Percentiles rank a stretch among this genome's conserved stretches.
Evolutionary conservation across 352 stramenopile species (phyloP).

Genomic region (Phytophthora megakarya): DNA sequence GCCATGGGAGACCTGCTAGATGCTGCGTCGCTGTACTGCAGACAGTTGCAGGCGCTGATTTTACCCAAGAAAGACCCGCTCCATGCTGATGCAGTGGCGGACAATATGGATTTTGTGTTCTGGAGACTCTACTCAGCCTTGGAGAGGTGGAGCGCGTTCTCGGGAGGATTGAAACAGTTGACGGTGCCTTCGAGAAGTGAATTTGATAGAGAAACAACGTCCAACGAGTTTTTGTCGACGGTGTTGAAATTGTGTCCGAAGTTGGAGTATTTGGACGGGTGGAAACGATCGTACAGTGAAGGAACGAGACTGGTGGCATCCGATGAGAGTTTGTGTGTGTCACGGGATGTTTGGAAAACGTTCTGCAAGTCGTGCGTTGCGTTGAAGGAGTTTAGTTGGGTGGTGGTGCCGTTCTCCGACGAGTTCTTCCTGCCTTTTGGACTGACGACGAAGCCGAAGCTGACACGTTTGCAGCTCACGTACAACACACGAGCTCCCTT

Average conservation of each 20-base stretch:
- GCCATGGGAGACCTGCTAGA: conserved; percentile 46
- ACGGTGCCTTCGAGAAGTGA: conserved; percentile 40
- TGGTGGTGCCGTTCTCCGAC: conserved; percentile 68
- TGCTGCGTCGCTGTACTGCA: conserved; percentile 35
- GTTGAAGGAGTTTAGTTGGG: conserved; percentile 70
- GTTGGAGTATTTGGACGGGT: conserved; percentile 70
- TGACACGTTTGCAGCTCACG: conserved; percentile 52
- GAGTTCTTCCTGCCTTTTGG: conserved; percentile 69
- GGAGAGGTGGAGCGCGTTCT: conserved; percentile 34
- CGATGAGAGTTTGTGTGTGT: conserved; percentile 43
- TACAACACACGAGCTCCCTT: conserved; percentile 59
- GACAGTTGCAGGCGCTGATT: conserved; percentile 42
- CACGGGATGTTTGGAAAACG: conserved; percentile 40
- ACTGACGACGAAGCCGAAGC: conserved; percentile 35
- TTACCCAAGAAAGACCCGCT: conserved; percentile 39
- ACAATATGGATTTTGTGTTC: conserved; percentile 50
- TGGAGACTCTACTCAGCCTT: conserved; percentile 38
- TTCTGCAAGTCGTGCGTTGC: conserved; percentile 49
- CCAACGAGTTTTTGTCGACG: conserved; percentile 38
- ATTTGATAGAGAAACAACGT: conserved; percentile 40
- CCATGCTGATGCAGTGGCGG: conserved; percentile 39
- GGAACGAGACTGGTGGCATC: conserved; percentile 39
- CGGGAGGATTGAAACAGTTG: conserved; percentile 38
- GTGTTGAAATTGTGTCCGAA: conserved; percentile 46
- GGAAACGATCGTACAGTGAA: conserved; percentile 62